These are phyloP conservation scores for Dysphania ambrosioides DNA, from an alignment of 148 eudicot genomes.

Conservation along the genomic window DNA sequence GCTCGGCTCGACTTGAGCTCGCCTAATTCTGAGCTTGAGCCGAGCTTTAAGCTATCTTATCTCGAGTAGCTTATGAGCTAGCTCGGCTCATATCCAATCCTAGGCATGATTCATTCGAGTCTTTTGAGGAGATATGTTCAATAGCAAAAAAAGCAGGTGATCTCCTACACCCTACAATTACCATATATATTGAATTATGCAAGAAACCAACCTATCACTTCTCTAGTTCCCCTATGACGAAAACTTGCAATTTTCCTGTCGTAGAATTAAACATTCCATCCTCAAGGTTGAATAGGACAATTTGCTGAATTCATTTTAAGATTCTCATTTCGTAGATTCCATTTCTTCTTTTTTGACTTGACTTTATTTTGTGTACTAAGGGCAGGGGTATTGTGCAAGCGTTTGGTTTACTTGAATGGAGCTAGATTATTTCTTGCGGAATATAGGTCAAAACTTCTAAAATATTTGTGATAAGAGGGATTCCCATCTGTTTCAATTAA, in stretches of 20 bases:
- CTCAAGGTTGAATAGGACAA: background rate
- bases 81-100: too few species aligned
- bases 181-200: background rate
- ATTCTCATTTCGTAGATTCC: background rate
- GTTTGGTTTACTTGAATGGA: background rate
- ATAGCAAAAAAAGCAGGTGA: conserved; percentile 91
- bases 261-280: too few species aligned
- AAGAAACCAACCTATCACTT: background rate
- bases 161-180: background rate
- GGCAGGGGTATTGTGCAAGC: background rate
- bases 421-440: background rate
- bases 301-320: background rate
- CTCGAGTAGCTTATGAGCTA: too few species aligned
- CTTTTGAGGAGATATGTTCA: conserved; percentile 94
- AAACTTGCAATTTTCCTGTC: background rate
- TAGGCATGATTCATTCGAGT: conserved; percentile 89
- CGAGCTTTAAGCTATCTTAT: too few species aligned
- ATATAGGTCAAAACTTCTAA: background rate
- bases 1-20: too few species aligned
- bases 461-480: background rate
- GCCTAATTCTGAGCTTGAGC: too few species aligned
- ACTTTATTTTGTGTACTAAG: background rate
- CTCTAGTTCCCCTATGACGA: background rate
- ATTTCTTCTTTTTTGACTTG: background rate
- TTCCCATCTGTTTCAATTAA: too few species aligned